A percentile compares a stretch with the other conserved stretches of the same genome.
These are phyloP conservation scores for Fagopyrum tataricum DNA, from an alignment of 148 eudicot genomes.

Conservation along the genomic window DNA sequence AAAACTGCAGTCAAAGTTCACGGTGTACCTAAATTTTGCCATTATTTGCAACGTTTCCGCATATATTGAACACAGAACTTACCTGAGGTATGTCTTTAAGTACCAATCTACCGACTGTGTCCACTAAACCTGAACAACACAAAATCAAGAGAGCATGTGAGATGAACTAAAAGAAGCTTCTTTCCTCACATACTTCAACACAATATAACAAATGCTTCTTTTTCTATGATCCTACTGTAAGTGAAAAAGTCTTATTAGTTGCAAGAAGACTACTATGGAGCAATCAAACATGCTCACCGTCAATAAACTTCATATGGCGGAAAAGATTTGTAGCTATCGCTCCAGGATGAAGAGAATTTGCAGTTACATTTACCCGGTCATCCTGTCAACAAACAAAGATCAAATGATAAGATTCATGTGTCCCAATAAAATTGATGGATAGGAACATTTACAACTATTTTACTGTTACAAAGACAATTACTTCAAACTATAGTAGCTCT, in stretches of 20 bases:
- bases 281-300: slow-evolving; percentile 27
- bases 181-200: neutral
- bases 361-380: slow-evolving; percentile 38
- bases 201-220: neutral
- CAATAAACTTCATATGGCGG: slow-evolving; percentile 32
- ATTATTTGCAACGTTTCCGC: no score
- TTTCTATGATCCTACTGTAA: neutral
- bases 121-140: slow-evolving; percentile 16
- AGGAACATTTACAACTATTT: neutral
- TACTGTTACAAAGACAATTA: neutral
- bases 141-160: neutral
- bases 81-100: slow-evolving; percentile 33
- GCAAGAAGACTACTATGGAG: neutral
- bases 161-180: no score
- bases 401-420: neutral
- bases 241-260: neutral
- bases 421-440: neutral
- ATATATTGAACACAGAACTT: neutral
- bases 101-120: slow-evolving; percentile 21
- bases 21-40: no score
- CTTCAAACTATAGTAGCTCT: no score
- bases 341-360: slow-evolving; percentile 70
- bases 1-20: no score
- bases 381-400: slow-evolving; percentile 17
- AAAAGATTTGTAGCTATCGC: slow-evolving; percentile 49